Evolutionary conservation across 495 filamentous ascomycete species (phyloP).

Genomic region (Sporormia fimetaria): DNA sequence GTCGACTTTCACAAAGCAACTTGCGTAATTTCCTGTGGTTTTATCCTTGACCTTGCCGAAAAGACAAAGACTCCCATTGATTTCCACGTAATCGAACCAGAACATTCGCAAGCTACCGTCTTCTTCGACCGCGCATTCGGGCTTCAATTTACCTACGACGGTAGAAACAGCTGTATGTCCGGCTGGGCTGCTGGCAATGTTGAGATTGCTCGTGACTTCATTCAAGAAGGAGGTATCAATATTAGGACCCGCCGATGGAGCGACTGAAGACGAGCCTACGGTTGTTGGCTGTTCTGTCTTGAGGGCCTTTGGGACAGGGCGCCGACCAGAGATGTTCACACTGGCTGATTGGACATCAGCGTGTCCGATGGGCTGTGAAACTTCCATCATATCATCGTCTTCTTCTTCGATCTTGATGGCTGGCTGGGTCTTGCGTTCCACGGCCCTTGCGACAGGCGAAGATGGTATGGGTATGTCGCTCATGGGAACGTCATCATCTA

Average conservation of each 20-base stretch:
- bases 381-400: slow-evolving; percentile 76
- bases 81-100: slow-evolving; percentile 92
- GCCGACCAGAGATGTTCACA: slow-evolving; percentile 77
- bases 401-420: slow-evolving; percentile 51
- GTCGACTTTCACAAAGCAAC: slow-evolving; percentile 93
- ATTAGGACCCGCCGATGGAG: slow-evolving; percentile 41
- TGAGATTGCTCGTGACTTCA: slow-evolving; percentile 71
- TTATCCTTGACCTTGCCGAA: slow-evolving; percentile 97
- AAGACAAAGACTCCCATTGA: slow-evolving; percentile 82
- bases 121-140: slow-evolving; percentile 72
- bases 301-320: slow-evolving; percentile 65
- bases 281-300: slow-evolving; percentile 57
- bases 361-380: slow-evolving; percentile 58
- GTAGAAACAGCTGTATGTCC: slow-evolving; percentile 45
- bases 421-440: slow-evolving; percentile 54
- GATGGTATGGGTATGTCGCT: slow-evolving; percentile 70
- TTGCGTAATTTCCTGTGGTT: slow-evolving; percentile 62
- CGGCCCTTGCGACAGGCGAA: slow-evolving; percentile 72
- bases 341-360: slow-evolving; percentile 52
- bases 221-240: slow-evolving; percentile 86
- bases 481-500: slow-evolving; percentile 64
- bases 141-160: slow-evolving; percentile 63
- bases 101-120: slow-evolving; percentile 90
- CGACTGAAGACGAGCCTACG: slow-evolving; percentile 63
- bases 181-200: slow-evolving; percentile 65